A percentile compares a stretch with the other conserved stretches of the same genome.
phyloP scores from a whole-genome alignment of 2,329 filamentous ascomycete genomes.

The Exophiala xenobiotica region DNA sequence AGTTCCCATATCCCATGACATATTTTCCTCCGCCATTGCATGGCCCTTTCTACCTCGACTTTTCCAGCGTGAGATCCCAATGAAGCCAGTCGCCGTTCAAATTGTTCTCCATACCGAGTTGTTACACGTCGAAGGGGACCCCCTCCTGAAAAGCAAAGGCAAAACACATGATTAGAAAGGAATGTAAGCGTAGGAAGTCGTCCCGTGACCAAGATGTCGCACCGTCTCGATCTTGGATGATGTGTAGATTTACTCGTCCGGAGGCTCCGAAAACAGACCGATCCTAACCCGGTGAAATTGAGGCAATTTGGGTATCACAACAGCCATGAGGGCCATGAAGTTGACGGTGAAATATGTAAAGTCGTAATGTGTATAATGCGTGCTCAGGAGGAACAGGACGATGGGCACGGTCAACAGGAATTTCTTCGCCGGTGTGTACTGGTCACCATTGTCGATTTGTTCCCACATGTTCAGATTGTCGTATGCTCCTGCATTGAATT shows the following conservation, averaged over 20 bases:
- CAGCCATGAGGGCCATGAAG: conserved; percentile 84
- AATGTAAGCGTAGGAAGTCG: conserved; percentile 1
- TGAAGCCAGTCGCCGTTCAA: neutral
- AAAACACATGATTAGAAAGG: conserved; percentile 4
- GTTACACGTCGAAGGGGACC: neutral
- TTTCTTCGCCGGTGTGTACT: conserved; percentile 98
- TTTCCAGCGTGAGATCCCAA: neutral
- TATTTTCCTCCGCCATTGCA: neutral
- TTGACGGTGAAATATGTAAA: conserved; percentile 97
- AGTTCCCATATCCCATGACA: neutral
- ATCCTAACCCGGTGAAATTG: conserved; percentile 78
- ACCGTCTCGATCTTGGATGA: neutral
- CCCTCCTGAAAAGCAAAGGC: conserved; percentile 4
- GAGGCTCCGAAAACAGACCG: conserved; percentile 68
- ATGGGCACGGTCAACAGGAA: conserved; percentile 95
- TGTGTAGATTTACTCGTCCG: conserved; percentile 53
- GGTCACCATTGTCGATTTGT: conserved; percentile 97
- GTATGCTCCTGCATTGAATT: conserved; percentile 97
- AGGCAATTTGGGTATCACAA: conserved; percentile 94
- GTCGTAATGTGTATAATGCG: conserved; percentile 98
- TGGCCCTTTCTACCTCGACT: neutral
- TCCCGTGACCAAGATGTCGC: neutral
- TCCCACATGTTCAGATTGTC: conserved; percentile 99
- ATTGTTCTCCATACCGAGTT: neutral
- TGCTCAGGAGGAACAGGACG: conserved; percentile 90